Evolutionary conservation across 176 grass and related monocot genomes (phyloP).

Genomic region (Cocos nucifera): DNA sequence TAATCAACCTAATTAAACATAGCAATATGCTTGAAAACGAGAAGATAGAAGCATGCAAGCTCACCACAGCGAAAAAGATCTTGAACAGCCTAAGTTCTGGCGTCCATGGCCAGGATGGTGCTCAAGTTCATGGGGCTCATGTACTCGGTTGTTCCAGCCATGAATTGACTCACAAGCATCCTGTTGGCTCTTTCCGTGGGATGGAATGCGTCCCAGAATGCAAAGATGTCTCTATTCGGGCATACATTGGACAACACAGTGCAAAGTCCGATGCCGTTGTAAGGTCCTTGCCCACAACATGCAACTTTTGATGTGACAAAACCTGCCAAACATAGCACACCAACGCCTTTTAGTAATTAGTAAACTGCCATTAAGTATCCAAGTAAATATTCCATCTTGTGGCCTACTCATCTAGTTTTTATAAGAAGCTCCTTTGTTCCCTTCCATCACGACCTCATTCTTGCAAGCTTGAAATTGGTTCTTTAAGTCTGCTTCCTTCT

Average conservation of each 20-base stretch:
- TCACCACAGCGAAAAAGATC: no score
- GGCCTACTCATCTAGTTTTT: no score
- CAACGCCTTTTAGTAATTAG: no score
- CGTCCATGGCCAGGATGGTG: conserved; percentile 54
- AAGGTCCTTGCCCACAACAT: conserved; percentile 73
- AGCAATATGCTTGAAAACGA: no score
- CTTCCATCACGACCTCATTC: no score
- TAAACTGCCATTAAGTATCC: no score
- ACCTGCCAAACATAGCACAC: conserved; percentile 8
- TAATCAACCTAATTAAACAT: no score
- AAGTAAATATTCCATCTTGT: no score
- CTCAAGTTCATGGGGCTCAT: conserved; percentile 80
- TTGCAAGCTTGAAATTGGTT: no score
- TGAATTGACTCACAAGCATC: conserved; percentile 57
- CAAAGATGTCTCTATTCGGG: conserved; percentile 41
- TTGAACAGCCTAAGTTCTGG: background rate
- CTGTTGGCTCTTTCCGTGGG: conserved; percentile 74
- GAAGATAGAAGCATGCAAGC: no score
- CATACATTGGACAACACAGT: conserved; percentile 55
- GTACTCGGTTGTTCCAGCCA: conserved; percentile 23
- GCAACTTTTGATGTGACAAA: conserved; percentile 54
- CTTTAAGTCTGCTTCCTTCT: no score
- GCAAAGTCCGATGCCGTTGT: conserved; percentile 79
- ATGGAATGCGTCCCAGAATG: conserved; percentile 95
- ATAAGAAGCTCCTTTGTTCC: no score